Evolutionary conservation across 2,329 filamentous ascomycete species (phyloP).

Genomic region (Diaporthe sp.): DNA sequence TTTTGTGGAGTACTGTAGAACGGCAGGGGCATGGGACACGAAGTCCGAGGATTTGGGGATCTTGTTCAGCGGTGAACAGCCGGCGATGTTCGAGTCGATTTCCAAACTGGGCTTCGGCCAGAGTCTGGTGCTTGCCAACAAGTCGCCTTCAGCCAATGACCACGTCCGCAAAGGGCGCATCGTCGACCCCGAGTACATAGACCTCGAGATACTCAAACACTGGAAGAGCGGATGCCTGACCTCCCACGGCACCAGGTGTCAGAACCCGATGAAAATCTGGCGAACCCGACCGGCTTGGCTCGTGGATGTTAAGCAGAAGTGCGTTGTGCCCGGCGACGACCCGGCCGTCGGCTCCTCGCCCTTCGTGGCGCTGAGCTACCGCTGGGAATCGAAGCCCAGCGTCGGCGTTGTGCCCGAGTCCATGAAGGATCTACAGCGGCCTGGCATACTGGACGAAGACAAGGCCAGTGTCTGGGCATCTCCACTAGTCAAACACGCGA

Average conservation of each 20-base stretch:
- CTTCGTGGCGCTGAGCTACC: slow-evolving; percentile 17
- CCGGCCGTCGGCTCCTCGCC: neutral
- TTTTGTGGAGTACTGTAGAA: neutral
- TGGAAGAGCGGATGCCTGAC: slow-evolving; percentile 6
- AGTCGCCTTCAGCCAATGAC: neutral
- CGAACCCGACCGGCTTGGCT: neutral
- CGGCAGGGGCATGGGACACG: neutral
- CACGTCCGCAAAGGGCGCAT: neutral
- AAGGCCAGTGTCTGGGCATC: slow-evolving; percentile 42
- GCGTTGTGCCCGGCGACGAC: slow-evolving; percentile 3
- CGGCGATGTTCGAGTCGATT: neutral
- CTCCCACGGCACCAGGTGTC: neutral
- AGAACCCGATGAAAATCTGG: slow-evolving; percentile 19
- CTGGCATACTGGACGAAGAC: neutral
- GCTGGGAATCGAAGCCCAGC: neutral
- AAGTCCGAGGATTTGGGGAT: neutral
- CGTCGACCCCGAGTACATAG: neutral
- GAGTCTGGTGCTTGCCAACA: slow-evolving; percentile 2
- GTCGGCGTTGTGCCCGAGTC: neutral
- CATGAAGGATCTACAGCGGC: neutral
- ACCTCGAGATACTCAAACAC: neutral
- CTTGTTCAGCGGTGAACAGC: neutral
- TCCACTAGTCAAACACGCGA: slow-evolving; percentile 38
- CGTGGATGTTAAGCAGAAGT: neutral
- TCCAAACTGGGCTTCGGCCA: neutral